Percentiles rank a stretch among this genome's conserved stretches.
Conservation (phyloP, 305 asterid species). For the Fraxinus platypoda region DNA sequence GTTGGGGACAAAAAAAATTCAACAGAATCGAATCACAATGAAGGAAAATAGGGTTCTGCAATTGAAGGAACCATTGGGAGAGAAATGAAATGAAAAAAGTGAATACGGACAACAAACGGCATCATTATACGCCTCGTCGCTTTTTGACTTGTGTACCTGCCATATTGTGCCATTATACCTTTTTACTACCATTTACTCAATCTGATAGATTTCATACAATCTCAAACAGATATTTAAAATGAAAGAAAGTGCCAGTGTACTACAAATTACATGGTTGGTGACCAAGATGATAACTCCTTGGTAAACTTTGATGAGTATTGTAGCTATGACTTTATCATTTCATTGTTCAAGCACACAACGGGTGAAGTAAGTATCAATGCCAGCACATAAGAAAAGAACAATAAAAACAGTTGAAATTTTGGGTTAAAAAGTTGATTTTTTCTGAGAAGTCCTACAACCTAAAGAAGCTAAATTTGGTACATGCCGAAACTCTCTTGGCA, state of each 20-base stretch:
- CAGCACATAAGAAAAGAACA: neutral
- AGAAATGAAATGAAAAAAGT: neutral
- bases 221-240: neutral
- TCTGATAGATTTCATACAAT: conserved; percentile 1
- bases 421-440: neutral
- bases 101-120: neutral
- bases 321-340: neutral
- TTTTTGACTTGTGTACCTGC: neutral
- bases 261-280: neutral
- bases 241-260: neutral
- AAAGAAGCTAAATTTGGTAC: neutral
- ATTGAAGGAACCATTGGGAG: neutral
- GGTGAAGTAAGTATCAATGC: neutral
- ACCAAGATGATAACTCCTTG: neutral
- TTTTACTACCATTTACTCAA: neutral
- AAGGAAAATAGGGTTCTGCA: neutral
- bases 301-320: neutral
- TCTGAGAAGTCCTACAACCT: neutral
- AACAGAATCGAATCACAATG: neutral
- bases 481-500: neutral
- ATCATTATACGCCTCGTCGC: neutral
- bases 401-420: neutral
- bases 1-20: neutral
- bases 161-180: neutral
- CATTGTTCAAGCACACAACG: neutral